Conservation (phyloP, 495 filamentous ascomycete genomes). For the Aspergillus nidulans region DNA sequence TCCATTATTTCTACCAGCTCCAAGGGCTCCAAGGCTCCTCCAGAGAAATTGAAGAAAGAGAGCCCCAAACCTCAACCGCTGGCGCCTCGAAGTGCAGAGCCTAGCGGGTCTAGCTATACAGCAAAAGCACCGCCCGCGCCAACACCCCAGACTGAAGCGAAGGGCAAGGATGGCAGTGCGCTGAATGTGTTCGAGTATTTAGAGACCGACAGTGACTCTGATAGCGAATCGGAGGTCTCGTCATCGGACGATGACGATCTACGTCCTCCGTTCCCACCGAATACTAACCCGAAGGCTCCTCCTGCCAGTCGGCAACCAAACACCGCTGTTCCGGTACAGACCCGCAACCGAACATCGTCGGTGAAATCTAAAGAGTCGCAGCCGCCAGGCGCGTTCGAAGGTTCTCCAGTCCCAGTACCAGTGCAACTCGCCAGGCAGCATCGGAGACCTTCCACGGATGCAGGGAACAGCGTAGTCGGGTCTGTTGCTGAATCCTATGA, state of each 20-base stretch:
- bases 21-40: slow-evolving; percentile 20
- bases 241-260: slow-evolving; percentile 23
- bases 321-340: slow-evolving; percentile 10
- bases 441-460: slow-evolving; percentile 21
- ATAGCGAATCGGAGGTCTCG: slow-evolving; percentile 16
- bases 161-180: slow-evolving; percentile 19
- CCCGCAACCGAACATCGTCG: slow-evolving; percentile 22
- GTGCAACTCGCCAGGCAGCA: slow-evolving; percentile 25
- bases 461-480: slow-evolving; percentile 11
- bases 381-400: slow-evolving; percentile 21
- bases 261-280: slow-evolving; percentile 7
- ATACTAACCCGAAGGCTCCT: slow-evolving; percentile 2
- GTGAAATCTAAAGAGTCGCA: slow-evolving; percentile 21
- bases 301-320: slow-evolving; percentile 9
- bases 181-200: slow-evolving; percentile 45
- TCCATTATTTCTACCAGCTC: slow-evolving; percentile 27
- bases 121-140: slow-evolving; percentile 11
- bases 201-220: slow-evolving; percentile 25
- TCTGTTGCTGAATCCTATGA: slow-evolving; percentile 11
- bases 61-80: slow-evolving; percentile 10
- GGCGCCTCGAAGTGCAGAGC: slow-evolving; percentile 11
- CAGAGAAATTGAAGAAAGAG: slow-evolving; percentile 19
- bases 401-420: slow-evolving; percentile 21
- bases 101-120: slow-evolving; percentile 15
- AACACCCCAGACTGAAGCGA: slow-evolving; percentile 14